Evolutionary conservation across 305 asterid genomes (phyloP).

Genomic region (Lippia alba): DNA sequence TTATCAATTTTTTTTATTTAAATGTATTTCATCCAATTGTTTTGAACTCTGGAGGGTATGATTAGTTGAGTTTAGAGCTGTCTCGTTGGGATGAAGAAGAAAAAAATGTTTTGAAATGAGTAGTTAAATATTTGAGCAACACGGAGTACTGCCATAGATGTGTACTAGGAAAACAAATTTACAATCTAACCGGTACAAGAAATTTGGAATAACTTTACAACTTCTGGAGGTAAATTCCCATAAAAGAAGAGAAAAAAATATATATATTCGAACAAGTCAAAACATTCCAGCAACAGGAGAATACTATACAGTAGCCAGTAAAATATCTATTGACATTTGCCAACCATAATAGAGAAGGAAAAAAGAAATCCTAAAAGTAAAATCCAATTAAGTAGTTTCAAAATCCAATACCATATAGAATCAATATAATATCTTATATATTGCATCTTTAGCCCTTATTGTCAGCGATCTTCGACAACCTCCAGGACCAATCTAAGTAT

Average conservation of each 20-base stretch:
- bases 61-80: no score
- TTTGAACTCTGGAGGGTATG: no score
- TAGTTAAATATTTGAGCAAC: no score
- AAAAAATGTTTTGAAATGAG: no score
- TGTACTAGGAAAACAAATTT: no score
- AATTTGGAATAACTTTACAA: background rate
- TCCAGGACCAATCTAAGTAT: constrained; percentile 32
- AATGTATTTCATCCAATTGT: no score
- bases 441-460: constrained; percentile 29
- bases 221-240: background rate
- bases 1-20: no score
- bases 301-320: background rate
- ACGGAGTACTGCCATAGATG: no score
- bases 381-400: background rate
- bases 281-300: background rate
- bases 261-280: background rate
- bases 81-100: no score
- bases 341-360: background rate
- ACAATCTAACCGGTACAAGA: background rate
- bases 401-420: background rate
- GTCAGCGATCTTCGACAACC: constrained; percentile 42
- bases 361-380: background rate
- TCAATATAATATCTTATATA: background rate
- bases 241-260: constrained; percentile 1
- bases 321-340: background rate